Evolutionary conservation across 805 yeast genomes (phyloP).

Genomic region (Metschnikowia colocasiae): DNA sequence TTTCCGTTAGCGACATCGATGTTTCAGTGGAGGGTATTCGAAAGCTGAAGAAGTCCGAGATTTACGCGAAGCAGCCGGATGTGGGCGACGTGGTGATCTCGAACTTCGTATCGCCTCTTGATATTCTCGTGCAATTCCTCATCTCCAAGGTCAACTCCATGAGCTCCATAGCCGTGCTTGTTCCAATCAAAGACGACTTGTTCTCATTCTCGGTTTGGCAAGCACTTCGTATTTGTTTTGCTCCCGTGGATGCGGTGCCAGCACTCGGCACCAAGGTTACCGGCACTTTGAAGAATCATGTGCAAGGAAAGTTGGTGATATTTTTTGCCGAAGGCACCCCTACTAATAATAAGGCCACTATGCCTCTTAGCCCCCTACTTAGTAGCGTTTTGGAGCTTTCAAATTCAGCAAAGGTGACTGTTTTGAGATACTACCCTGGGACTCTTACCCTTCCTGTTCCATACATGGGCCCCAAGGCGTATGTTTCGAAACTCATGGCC

Average conservation of each 20-base stretch:
- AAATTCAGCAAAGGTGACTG: constrained; percentile 29
- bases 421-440: constrained; percentile 37
- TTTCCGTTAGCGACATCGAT: constrained; percentile 38
- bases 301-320: constrained; percentile 45
- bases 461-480: constrained; percentile 17
- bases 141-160: constrained; percentile 24
- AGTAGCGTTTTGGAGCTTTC: constrained; percentile 5
- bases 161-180: constrained; percentile 27
- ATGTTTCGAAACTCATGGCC: constrained; percentile 24
- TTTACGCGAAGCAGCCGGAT: constrained; percentile 32
- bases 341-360: constrained; percentile 73
- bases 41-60: constrained; percentile 34
- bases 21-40: constrained; percentile 50
- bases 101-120: constrained; percentile 60
- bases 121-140: constrained; percentile 39
- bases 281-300: constrained; percentile 19
- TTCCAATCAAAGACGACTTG: constrained; percentile 40
- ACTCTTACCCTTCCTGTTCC: constrained; percentile 38
- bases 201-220: constrained; percentile 24
- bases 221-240: constrained; percentile 22
- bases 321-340: constrained; percentile 80
- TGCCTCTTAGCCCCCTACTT: constrained; percentile 46
- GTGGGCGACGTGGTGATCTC: constrained; percentile 50
- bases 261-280: constrained; percentile 13
- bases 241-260: constrained; percentile 15